phyloP scores from a whole-genome alignment of 2,329 filamentous ascomycete species.

The Fonsecaea erecta region DNA sequence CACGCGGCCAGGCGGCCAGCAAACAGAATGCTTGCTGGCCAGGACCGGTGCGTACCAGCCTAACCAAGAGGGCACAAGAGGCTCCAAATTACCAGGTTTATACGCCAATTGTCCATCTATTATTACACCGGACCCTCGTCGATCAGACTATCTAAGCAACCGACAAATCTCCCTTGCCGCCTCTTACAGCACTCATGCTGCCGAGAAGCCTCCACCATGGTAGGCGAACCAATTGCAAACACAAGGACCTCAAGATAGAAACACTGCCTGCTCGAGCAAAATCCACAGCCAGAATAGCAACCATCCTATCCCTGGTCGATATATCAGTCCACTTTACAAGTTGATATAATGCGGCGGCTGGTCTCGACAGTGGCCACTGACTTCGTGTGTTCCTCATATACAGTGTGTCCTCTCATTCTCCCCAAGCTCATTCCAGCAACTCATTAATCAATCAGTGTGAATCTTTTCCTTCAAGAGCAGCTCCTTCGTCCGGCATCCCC shows the following conservation, averaged over 20 bases:
- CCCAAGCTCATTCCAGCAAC: conserved; percentile 16
- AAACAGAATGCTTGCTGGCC: neutral
- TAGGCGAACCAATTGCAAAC: conserved; percentile 22
- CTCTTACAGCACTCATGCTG: conserved; percentile 26
- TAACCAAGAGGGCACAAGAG: conserved; percentile 14
- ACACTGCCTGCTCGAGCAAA: conserved; percentile 23
- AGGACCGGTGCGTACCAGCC: neutral
- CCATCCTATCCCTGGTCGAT: conserved; percentile 27
- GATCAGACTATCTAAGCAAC: conserved; percentile 10
- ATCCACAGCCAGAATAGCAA: conserved; percentile 19
- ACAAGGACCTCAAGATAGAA: conserved; percentile 30
- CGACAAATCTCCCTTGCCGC: conserved; percentile 34
- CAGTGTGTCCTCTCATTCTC: conserved; percentile 15
- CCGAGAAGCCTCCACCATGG: conserved; percentile 20
- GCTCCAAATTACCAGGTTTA: conserved; percentile 3
- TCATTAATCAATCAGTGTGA: conserved; percentile 20
- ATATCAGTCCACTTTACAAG: conserved; percentile 29
- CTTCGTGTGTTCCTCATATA: conserved; percentile 24
- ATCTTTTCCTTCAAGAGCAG: conserved; percentile 20
- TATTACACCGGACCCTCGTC: conserved; percentile 25
- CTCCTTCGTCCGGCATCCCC: neutral
- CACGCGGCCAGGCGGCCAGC: conserved; percentile 1
- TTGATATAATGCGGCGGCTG: conserved; percentile 31
- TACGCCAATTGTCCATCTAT: conserved; percentile 28
- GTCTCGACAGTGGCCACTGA: conserved; percentile 25